Base-by-base conservation (phyloP, 2,329 filamentous ascomycete genomes). In the Atkinsonella hypoxylon region DNA sequence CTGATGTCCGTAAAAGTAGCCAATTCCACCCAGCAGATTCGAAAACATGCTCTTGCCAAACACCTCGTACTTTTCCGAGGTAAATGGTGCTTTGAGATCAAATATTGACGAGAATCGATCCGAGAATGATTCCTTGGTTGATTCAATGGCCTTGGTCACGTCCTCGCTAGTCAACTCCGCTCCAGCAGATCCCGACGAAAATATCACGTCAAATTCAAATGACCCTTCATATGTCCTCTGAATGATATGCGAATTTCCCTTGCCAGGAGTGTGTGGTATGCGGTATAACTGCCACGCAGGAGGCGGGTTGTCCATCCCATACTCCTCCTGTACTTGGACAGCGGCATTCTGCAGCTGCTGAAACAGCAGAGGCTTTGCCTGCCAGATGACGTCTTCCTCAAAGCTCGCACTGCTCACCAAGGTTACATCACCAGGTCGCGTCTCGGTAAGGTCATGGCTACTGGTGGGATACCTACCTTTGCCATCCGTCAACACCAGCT, bases 161-260 rank as follows among this genome's bases (percentile, higher is more conserved):
- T 85, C 80, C 40, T 84, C 77, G 51, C 74, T 75, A 5, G 69
- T 75, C 36, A 79, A 56, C 17, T 77, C 73, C 56, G 73, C 71
- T 31, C 70, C 68, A 4, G 82, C 78, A 17, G 87, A 90, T 13
- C 72, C 81, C 53, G 90, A 95, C 4, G 87, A 89, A 70, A 89
- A 96, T 46, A 97, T 75, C 49, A 97, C 76, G 64, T 97, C 93
- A 59, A 97, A 97, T 71, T 90, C 89, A 61, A 97, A 98, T 1
- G 83, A 67, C 1, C 93, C 91, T 59, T 90, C 79, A 59, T 95
- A 97, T 2, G 89, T 81, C 69, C 95, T 96, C 67, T 98, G 89
- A 15, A 97, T 76, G 40, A 95, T 70, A 56, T 98, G 91, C 13
- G 88, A 70, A 61, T 97, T 97, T 31, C 89, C 91, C 12, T 68